These are phyloP conservation scores for Cryptosporidium parvum DNA, from an alignment of 169 alveolate species.

Conservation along the genomic window DNA sequence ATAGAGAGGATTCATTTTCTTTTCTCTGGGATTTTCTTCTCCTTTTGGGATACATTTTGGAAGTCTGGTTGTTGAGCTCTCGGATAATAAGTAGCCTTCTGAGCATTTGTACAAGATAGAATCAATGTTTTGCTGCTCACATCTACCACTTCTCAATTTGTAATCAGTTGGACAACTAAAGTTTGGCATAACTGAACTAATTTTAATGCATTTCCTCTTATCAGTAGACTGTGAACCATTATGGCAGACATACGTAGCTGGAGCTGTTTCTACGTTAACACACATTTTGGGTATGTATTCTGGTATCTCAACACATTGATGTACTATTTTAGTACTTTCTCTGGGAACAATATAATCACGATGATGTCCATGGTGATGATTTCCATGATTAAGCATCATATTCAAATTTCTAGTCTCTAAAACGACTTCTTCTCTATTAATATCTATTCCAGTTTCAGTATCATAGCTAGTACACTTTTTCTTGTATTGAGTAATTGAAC, in stretches of 20 bases:
- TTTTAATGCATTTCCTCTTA: constrained; percentile 16
- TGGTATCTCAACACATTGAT: constrained; percentile 65
- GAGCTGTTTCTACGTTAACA: constrained; percentile 51
- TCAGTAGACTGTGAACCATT: constrained; percentile 35
- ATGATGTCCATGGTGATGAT: constrained; percentile 30
- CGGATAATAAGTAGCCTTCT: constrained; percentile 19
- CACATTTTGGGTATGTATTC: constrained; percentile 31
- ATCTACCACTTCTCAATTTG: constrained; percentile 25
- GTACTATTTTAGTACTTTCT: constrained; percentile 34
- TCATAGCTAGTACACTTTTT: constrained; percentile 36
- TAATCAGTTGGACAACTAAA: constrained; percentile 48
- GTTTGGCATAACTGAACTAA: constrained; percentile 13
- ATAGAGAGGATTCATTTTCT: constrained; percentile 22
- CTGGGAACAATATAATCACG: not conserved
- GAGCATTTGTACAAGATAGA: constrained; percentile 33
- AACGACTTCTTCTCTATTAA: not conserved
- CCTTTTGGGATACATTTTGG: constrained; percentile 43
- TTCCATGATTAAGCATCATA: constrained; percentile 10
- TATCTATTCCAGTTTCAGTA: not conserved
- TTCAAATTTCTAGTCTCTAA: constrained; percentile 13
- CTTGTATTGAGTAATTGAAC: constrained; percentile 43
- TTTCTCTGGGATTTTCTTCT: not conserved
- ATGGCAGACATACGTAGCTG: constrained; percentile 45
- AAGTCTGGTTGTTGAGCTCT: constrained; percentile 10
- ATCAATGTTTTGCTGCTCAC: constrained; percentile 44